Evolutionary conservation across 2,329 filamentous ascomycete genomes (phyloP).

Genomic region (Ophiocordyceps australis): DNA sequence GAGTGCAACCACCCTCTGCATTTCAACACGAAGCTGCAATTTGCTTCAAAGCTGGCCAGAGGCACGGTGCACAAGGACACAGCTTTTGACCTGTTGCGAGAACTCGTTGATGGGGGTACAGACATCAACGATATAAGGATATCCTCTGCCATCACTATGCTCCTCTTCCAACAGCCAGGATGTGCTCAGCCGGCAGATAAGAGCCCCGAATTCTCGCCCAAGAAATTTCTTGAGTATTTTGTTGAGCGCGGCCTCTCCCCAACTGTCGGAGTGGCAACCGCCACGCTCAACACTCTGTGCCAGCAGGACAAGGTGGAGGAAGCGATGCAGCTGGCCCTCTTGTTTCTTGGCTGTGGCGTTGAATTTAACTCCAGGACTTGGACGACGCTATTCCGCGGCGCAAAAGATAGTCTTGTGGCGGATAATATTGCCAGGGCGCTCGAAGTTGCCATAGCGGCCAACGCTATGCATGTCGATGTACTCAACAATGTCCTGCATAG

Average conservation of each 20-base stretch:
- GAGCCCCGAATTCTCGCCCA: slow-evolving; percentile 9
- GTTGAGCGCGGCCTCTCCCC: slow-evolving; percentile 42
- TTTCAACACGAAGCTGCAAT: slow-evolving; percentile 24
- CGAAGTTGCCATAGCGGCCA: slow-evolving; percentile 27
- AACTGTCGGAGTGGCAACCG: slow-evolving; percentile 44
- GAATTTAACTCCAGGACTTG: slow-evolving; percentile 49
- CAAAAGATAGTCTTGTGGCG: slow-evolving; percentile 38
- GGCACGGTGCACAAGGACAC: slow-evolving; percentile 17
- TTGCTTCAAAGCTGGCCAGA: slow-evolving; percentile 26
- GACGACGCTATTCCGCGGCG: slow-evolving; percentile 51
- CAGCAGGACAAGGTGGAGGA: slow-evolving; percentile 21
- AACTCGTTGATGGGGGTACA: slow-evolving; percentile 17
- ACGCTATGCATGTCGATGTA: slow-evolving; percentile 16
- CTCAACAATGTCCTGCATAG: slow-evolving; percentile 26
- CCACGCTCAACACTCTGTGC: slow-evolving; percentile 55
- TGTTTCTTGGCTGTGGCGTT: slow-evolving; percentile 24
- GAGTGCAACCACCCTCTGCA: slow-evolving; percentile 13
- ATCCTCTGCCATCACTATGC: slow-evolving; percentile 36
- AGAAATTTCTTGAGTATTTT: slow-evolving; percentile 20
- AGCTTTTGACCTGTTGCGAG: slow-evolving; percentile 22
- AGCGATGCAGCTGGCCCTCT: slow-evolving; percentile 13
- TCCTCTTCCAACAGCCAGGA: slow-evolving; percentile 24
- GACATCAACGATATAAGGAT: slow-evolving; percentile 26
- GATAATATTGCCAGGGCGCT: slow-evolving; percentile 24
- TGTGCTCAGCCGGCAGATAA: slow-evolving; percentile 6